Percentiles rank a stretch among this genome's conserved stretches.
Evolutionary conservation across 129 eudicot species (phyloP).

Genomic region (Smallanthus sonchifolius): DNA sequence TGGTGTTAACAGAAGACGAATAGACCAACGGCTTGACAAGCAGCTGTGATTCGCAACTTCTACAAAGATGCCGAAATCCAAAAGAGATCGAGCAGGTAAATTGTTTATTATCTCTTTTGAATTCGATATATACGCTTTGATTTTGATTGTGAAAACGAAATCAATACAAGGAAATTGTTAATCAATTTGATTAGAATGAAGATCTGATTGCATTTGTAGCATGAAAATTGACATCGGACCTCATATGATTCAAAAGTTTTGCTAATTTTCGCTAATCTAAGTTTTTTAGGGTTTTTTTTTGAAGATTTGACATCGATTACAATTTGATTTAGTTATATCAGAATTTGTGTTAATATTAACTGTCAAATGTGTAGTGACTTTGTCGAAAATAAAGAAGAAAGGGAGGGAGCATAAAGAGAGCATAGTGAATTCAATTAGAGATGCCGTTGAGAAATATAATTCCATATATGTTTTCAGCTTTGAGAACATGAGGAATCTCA

Average conservation of each 20-base stretch:
- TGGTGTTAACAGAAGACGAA: neutral
- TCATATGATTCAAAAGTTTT: neutral
- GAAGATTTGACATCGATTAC: neutral
- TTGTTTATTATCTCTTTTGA: neutral
- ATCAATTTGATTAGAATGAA: neutral
- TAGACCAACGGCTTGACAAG: neutral
- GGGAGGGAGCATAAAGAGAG: conserved; percentile 89
- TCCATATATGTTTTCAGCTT: conserved; percentile 72
- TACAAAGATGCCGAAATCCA: conserved; percentile 73
- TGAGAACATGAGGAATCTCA: conserved; percentile 96
- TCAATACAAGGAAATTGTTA: neutral
- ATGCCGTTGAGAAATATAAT: conserved; percentile 62
- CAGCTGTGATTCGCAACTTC: neutral
- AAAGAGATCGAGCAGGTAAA: conserved; percentile 65
- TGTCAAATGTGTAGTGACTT: conserved; percentile 52
- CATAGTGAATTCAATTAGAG: conserved; percentile 68
- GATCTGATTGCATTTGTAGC: neutral
- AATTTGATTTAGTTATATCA: neutral
- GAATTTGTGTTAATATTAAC: neutral
- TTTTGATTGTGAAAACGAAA: neutral
- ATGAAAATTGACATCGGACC: neutral
- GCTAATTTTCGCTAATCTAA: neutral
- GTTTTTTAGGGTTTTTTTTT: neutral
- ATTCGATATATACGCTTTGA: neutral
- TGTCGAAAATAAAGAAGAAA: conserved; percentile 97